phyloP scores from a whole-genome alignment of 352 stramenopile genomes.

The Pythium utonaiense region DNA sequence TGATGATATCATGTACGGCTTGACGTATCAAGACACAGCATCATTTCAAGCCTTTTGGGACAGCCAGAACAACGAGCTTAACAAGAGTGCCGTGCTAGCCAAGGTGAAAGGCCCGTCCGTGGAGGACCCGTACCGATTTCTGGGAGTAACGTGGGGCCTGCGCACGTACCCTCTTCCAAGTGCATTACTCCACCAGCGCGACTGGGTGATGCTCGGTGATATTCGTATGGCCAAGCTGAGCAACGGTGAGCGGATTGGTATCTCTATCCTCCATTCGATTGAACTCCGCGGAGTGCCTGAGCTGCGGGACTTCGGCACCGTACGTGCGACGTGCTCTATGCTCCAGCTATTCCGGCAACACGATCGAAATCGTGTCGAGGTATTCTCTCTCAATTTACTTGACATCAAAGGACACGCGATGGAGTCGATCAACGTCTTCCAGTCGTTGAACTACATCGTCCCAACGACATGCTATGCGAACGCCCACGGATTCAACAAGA shows the following conservation, averaged over 20 bases:
- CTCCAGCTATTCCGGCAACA: slow-evolving; percentile 40
- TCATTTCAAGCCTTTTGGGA: slow-evolving; percentile 31
- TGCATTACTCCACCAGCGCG: slow-evolving; percentile 12
- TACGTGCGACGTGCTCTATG: slow-evolving; percentile 34
- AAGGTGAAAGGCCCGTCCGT: slow-evolving; percentile 28
- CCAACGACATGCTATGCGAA: slow-evolving; percentile 1
- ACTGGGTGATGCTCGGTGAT: slow-evolving; percentile 21
- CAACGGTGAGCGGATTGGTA: slow-evolving; percentile 41
- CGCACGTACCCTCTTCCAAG: slow-evolving; percentile 2
- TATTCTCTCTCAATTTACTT: slow-evolving; percentile 40
- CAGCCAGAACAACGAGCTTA: slow-evolving; percentile 36
- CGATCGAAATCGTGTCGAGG: slow-evolving; percentile 31
- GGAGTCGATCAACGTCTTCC: slow-evolving; percentile 9
- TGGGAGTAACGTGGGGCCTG: slow-evolving; percentile 44
- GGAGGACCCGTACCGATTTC: slow-evolving; percentile 42
- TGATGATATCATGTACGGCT: slow-evolving; percentile 52
- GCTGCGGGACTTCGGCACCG: slow-evolving; percentile 26
- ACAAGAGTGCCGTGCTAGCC: slow-evolving; percentile 40
- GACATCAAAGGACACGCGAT: neutral
- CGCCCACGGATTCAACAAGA: slow-evolving; percentile 37
- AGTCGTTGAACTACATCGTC: slow-evolving; percentile 25
- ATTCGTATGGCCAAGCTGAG: neutral
- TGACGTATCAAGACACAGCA: slow-evolving; percentile 32
- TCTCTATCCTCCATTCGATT: slow-evolving; percentile 53
- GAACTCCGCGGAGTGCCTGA: slow-evolving; percentile 38